Percentiles rank a stretch among this genome's conserved stretches.
Evolutionary conservation across 371 early-diverging fungal genomes (phyloP).

Genomic region (Zychaea mexicana): DNA sequence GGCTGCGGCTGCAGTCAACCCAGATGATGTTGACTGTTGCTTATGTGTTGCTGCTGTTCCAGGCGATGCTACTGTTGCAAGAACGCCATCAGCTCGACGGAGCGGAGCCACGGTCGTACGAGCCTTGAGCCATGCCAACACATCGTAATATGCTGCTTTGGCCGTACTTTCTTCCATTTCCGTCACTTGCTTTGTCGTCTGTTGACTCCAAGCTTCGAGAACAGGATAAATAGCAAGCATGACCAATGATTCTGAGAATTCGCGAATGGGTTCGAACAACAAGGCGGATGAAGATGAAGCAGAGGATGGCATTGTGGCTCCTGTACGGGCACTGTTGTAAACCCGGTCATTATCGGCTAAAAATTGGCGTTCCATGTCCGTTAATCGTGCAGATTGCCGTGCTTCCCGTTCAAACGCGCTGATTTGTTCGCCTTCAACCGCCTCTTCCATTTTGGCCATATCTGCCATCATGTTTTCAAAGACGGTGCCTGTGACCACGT

Average conservation of each 20-base stretch:
- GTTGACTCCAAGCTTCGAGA: conserved; percentile 29
- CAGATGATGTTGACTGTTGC: too few species aligned
- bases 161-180: conserved; percentile 27
- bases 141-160: conserved; percentile 19
- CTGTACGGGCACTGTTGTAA: not conserved
- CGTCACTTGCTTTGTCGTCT: conserved; percentile 10
- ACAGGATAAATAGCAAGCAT: conserved; percentile 31
- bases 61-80: not conserved
- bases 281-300: not conserved
- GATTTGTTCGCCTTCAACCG: conserved; percentile 7
- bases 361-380: conserved; percentile 6
- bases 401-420: not conserved
- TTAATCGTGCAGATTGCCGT: conserved; percentile 3
- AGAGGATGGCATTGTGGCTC: not conserved
- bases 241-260: conserved; percentile 25
- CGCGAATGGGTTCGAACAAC: conserved; percentile 25
- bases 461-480: conserved; percentile 19
- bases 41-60: not conserved
- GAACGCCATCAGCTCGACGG: not conserved
- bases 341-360: not conserved
- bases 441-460: conserved; percentile 21
- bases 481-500: conserved; percentile 20
- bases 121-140: conserved; percentile 28
- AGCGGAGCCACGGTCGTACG: not conserved
- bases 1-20: not conserved